These are phyloP conservation scores for Aspergillus fumigatus DNA, from an alignment of 2,329 filamentous ascomycete genomes.

Conservation along the genomic window DNA sequence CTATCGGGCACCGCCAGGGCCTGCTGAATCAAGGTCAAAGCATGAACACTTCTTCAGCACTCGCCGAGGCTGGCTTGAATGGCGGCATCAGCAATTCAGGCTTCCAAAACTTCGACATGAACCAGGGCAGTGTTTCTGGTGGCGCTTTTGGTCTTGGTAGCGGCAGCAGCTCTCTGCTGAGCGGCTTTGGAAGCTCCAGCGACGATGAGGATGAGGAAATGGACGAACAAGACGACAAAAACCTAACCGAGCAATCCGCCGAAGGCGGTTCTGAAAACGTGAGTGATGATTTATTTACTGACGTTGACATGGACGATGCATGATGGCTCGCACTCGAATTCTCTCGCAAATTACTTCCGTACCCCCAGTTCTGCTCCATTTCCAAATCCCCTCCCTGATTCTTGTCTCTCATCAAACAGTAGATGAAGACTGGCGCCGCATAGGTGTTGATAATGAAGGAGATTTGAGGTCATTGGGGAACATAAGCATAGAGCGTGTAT, in stretches of 20 bases:
- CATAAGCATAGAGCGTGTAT: constrained; percentile 16
- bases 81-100: constrained; percentile 51
- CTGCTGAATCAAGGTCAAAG: constrained; percentile 56
- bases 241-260: constrained; percentile 34
- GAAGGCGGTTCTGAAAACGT: constrained; percentile 60
- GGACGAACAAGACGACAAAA: constrained; percentile 59
- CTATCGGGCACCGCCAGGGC: constrained; percentile 70
- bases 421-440: constrained; percentile 14
- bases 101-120: constrained; percentile 62
- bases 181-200: constrained; percentile 89
- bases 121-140: constrained; percentile 62
- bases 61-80: constrained; percentile 77
- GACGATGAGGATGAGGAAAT: constrained; percentile 95
- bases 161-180: constrained; percentile 63
- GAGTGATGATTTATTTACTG: constrained; percentile 59
- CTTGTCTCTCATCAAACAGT: constrained; percentile 9
- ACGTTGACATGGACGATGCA: constrained; percentile 58
- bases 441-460: constrained; percentile 13
- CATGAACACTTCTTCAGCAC: constrained; percentile 60
- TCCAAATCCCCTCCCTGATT: neutral
- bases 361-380: constrained; percentile 6
- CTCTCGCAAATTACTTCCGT: constrained; percentile 4
- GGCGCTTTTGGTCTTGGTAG: constrained; percentile 68
- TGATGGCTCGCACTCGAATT: constrained; percentile 28
- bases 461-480: constrained; percentile 7